Conservation (phyloP, 2,329 filamentous ascomycete species). For the Emergomyces orientalis region DNA sequence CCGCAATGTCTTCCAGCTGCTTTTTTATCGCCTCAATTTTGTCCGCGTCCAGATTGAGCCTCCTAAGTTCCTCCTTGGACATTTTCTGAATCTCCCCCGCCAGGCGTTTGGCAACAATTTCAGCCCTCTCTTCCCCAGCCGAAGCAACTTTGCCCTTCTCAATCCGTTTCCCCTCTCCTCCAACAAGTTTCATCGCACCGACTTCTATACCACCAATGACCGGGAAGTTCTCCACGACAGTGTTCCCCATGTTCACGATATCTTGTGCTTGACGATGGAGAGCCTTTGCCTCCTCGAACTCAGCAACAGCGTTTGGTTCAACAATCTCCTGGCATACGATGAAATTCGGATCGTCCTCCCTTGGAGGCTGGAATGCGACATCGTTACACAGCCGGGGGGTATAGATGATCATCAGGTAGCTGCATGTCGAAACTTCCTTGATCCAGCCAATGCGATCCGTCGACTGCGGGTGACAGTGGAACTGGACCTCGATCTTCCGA, state of each 20-base stretch:
- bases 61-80: slow-evolving; percentile 57
- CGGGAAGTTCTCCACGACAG: slow-evolving; percentile 25
- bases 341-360: slow-evolving; percentile 63
- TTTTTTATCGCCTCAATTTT: slow-evolving; percentile 60
- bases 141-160: slow-evolving; percentile 50
- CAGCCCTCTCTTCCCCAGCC: slow-evolving; percentile 39
- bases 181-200: slow-evolving; percentile 48
- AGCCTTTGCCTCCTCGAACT: slow-evolving; percentile 34
- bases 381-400: slow-evolving; percentile 83
- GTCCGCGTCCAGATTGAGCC: slow-evolving; percentile 56
- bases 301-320: slow-evolving; percentile 43
- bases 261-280: slow-evolving; percentile 25
- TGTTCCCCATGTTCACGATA: slow-evolving; percentile 21
- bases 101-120: slow-evolving; percentile 46
- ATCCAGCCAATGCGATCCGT: slow-evolving; percentile 79
- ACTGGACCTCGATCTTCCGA: slow-evolving; percentile 72
- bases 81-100: slow-evolving; percentile 54
- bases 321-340: slow-evolving; percentile 70
- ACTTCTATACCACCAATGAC: slow-evolving; percentile 51
- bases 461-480: slow-evolving; percentile 67
- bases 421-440: slow-evolving; percentile 83
- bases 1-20: slow-evolving; percentile 59
- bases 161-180: slow-evolving; percentile 46
- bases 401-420: slow-evolving; percentile 87
- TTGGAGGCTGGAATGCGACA: slow-evolving; percentile 72